Percentiles rank a stretch among this genome's conserved stretches.
Conservation (phyloP, 768 basidiomycete genomes). For the Jaapia argillacea region DNA sequence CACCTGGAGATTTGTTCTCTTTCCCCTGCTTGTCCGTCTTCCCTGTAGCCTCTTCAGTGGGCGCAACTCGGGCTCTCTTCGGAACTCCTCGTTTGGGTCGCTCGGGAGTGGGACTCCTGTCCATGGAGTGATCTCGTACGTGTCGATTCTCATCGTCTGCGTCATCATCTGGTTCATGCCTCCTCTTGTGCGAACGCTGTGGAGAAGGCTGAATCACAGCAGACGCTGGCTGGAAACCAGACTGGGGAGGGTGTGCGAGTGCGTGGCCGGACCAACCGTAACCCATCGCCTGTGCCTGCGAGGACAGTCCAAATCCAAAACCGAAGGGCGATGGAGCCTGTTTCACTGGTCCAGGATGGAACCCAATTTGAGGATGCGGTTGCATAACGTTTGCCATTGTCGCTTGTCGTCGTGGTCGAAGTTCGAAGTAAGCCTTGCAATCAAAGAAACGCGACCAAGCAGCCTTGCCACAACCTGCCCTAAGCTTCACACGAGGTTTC, state of each 20-base stretch:
- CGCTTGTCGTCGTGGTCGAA: slow-evolving; percentile 6
- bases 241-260: neutral
- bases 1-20: slow-evolving; percentile 32
- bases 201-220: neutral
- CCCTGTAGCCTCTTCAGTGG: slow-evolving; percentile 17
- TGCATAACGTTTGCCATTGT: slow-evolving; percentile 61
- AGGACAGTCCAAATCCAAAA: slow-evolving; percentile 60
- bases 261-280: neutral
- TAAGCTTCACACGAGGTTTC: slow-evolving; percentile 5
- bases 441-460: neutral
- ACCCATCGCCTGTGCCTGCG: slow-evolving; percentile 19
- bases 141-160: slow-evolving; percentile 45
- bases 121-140: slow-evolving; percentile 64
- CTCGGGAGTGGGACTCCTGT: slow-evolving; percentile 79
- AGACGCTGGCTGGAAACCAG: neutral
- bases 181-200: slow-evolving; percentile 45
- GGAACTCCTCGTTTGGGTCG: slow-evolving; percentile 58
- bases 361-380: slow-evolving; percentile 49
- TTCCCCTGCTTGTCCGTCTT: slow-evolving; percentile 32
- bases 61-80: slow-evolving; percentile 49
- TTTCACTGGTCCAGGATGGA: slow-evolving; percentile 46
- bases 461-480: neutral
- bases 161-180: slow-evolving; percentile 61
- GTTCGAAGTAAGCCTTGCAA: neutral
- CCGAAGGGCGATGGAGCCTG: slow-evolving; percentile 59